Evolutionary conservation across 1,284 basidiomycete genomes (phyloP), one percentile per base, ranked within the genome.

Genomic region (Amylostereum areolatum): DNA sequence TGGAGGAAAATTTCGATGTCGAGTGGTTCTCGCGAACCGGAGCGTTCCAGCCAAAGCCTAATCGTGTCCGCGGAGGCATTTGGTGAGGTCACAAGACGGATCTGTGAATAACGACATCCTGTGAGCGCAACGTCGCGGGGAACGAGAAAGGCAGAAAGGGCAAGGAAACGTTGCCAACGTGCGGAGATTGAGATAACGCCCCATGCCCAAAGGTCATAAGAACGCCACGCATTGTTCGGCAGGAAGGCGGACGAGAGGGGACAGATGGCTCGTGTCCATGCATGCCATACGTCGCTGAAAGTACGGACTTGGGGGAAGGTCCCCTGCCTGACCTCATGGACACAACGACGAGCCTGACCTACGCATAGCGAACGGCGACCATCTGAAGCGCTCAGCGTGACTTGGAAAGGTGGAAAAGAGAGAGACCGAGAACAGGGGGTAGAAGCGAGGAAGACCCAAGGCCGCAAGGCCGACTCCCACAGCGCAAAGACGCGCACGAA

Each of bases 1-100:
- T 79, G 78, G 36, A 89, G 67, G 61, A 80, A 81, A 45, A 89
- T 87, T 59, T 89, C 84, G 52, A 89, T 85, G 62, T 89, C 86
- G 9, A 89, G 73, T 4, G 85, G 82, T 8, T 81, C 77, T 3
- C 65, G 72, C 48, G 71, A 68, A 3, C 86, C 86, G 7, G 86
- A 84, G 24, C 86, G 81, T 62, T 89, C 85, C 1, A 89, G 71
- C 86, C 86, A 89, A 10, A 89, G 71, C 3, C 85, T 79, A 45
- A 89, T 76, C 10, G 81, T 85, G 59, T 89, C 86, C n/a, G 85
- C 77, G 32, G 85, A 84, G 12, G 81, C 71, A 42, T 77, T 71
- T 52, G 80, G 83, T 24, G 77, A 81, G 12, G 86, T 86, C 46
- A 83, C 70, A 40, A 89, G 74, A 25, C 84, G 83, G 56, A 89